Evolutionary conservation across 495 filamentous ascomycete genomes (phyloP).

Genomic region (Letharia columbiana): DNA sequence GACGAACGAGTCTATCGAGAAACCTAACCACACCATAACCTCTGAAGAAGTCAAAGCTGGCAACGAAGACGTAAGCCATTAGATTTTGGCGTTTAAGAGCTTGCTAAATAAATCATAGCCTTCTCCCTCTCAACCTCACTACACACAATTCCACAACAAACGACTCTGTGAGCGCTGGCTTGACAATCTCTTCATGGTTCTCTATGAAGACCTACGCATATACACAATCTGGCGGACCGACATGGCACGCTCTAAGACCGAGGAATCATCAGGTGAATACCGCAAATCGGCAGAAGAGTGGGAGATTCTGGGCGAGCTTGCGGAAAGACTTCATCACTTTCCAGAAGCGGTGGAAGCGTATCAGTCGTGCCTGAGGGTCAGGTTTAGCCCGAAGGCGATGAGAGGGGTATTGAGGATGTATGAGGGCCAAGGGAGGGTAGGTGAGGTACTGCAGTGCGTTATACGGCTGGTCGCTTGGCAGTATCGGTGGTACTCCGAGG

Average conservation of each 20-base stretch:
- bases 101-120: slow-evolving; percentile 27
- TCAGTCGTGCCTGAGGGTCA: slow-evolving; percentile 65
- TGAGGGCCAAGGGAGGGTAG: slow-evolving; percentile 61
- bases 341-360: slow-evolving; percentile 92
- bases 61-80: slow-evolving; percentile 60
- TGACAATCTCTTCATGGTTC: slow-evolving; percentile 97
- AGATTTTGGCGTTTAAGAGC: background rate
- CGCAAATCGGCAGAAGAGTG: slow-evolving; percentile 94
- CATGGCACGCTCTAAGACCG: slow-evolving; percentile 66
- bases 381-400: slow-evolving; percentile 87
- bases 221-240: slow-evolving; percentile 99
- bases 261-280: slow-evolving; percentile 82
- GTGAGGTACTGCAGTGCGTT: slow-evolving; percentile 66
- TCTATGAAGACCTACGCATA: slow-evolving; percentile 94
- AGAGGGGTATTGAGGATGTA: slow-evolving; percentile 71
- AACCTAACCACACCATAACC: slow-evolving; percentile 72
- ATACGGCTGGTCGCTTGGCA: slow-evolving; percentile 94
- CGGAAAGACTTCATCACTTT: slow-evolving; percentile 79
- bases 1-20: slow-evolving; percentile 51
- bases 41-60: slow-evolving; percentile 75
- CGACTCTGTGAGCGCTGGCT: slow-evolving; percentile 95
- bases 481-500: slow-evolving; percentile 97
- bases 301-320: slow-evolving; percentile 93
- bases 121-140: slow-evolving; percentile 42
- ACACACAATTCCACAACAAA: slow-evolving; percentile 82